Conservation (phyloP, 176 grass and related monocot genomes). For the Saccharum spontaneum region DNA sequence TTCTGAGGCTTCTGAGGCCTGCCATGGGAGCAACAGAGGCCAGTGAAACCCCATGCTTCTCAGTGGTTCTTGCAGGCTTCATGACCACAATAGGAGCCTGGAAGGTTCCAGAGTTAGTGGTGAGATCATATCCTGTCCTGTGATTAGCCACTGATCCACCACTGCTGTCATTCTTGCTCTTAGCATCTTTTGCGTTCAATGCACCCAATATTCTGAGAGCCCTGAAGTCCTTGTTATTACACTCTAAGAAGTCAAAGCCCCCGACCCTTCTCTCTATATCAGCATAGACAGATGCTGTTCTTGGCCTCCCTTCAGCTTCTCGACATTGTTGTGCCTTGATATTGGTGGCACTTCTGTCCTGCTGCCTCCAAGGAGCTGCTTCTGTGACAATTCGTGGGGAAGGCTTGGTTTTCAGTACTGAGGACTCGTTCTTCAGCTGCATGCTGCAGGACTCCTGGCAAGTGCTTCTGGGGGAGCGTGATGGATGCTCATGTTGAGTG, state of each 20-base stretch:
- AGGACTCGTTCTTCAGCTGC: constrained; percentile 37
- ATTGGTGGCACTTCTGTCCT: constrained; percentile 47
- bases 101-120: constrained; percentile 47
- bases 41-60: constrained; percentile 40
- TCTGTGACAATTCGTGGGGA: constrained; percentile 53
- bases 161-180: constrained; percentile 31
- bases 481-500: constrained; percentile 28
- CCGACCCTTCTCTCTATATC: constrained; percentile 68
- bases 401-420: constrained; percentile 58
- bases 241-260: constrained; percentile 52
- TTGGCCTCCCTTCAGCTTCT: constrained; percentile 47
- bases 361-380: constrained; percentile 76
- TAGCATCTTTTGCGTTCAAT: constrained; percentile 54
- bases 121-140: constrained; percentile 8
- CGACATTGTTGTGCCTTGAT: constrained; percentile 43
- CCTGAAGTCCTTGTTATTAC: constrained; percentile 70
- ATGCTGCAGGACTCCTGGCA: constrained; percentile 30
- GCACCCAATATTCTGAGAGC: constrained; percentile 60
- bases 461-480: constrained; percentile 41
- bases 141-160: constrained; percentile 15
- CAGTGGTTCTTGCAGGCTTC: constrained; percentile 60
- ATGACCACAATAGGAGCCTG: constrained; percentile 86
- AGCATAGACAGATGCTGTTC: constrained; percentile 41
- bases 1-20: constrained; percentile 51
- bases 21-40: constrained; percentile 48